These are phyloP conservation scores for Epichloe bromicola DNA, from an alignment of 2,329 filamentous ascomycete genomes.

Conservation along the genomic window DNA sequence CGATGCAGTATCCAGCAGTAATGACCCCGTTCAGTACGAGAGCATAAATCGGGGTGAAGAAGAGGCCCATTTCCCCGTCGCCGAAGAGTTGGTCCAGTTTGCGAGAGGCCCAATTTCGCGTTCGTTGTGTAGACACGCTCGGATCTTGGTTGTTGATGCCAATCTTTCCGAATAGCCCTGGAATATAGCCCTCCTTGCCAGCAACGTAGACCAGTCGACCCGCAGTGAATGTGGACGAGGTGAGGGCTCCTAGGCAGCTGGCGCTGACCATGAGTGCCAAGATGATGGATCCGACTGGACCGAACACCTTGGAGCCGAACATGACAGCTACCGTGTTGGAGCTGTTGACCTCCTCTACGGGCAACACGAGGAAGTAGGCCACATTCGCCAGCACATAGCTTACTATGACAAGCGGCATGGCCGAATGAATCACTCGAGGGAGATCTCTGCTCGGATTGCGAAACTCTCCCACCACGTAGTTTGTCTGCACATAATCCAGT, in stretches of 20 bases:
- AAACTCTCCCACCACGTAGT: conserved; percentile 96
- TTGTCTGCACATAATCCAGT: conserved; percentile 48
- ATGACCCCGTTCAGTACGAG: conserved; percentile 68
- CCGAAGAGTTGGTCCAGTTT: conserved; percentile 51
- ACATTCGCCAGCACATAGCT: conserved; percentile 86
- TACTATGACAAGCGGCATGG: conserved; percentile 85
- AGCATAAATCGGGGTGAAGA: conserved; percentile 89
- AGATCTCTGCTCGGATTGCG: conserved; percentile 81
- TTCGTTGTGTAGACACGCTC: conserved; percentile 29
- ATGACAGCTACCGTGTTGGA: conserved; percentile 93
- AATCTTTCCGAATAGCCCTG: conserved; percentile 68
- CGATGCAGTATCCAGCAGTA: conserved; percentile 63
- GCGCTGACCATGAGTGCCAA: conserved; percentile 82
- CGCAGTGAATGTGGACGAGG: conserved; percentile 87
- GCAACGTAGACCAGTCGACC: conserved; percentile 87
- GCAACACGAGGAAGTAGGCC: conserved; percentile 88
- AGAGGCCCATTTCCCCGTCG: conserved; percentile 67
- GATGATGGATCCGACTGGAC: conserved; percentile 65
- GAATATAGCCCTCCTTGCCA: conserved; percentile 89
- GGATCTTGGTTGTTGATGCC: conserved; percentile 46
- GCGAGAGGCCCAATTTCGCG: conserved; percentile 44
- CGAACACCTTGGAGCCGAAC: conserved; percentile 85
- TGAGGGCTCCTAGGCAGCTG: conserved; percentile 88
- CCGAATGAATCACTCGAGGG: conserved; percentile 88
- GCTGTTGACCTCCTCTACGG: conserved; percentile 63